These are phyloP conservation scores for Arthrobotrys iridis DNA, from an alignment of 2,329 filamentous ascomycete species.

Conservation along the genomic window DNA sequence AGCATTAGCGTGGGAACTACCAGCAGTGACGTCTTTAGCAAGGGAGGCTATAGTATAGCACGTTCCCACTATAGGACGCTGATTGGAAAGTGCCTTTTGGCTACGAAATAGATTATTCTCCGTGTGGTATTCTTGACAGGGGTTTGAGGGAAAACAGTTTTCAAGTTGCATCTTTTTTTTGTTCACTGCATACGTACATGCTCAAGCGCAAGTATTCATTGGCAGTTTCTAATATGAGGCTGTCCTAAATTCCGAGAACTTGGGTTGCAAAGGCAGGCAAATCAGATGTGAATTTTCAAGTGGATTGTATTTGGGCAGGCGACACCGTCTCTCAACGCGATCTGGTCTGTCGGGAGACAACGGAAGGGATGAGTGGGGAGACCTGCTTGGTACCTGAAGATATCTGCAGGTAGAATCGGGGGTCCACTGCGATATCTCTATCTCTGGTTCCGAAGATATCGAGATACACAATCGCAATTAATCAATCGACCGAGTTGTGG, in stretches of 20 bases:
- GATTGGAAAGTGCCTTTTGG: conserved; percentile 8
- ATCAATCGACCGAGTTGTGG: background rate
- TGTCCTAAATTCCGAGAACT: background rate
- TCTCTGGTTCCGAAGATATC: too few relatives aligned
- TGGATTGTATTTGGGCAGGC: background rate
- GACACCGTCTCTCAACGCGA: background rate
- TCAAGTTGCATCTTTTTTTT: background rate
- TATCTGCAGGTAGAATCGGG: conserved; percentile 5
- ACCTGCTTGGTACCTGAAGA: conserved; percentile 4
- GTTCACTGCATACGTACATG: background rate
- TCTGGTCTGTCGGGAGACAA: conserved; percentile 14
- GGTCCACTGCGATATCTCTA: background rate
- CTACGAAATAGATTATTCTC: conserved; percentile 16
- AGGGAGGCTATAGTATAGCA: background rate
- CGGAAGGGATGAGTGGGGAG: background rate
- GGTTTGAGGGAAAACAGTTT: background rate
- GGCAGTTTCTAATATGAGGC: background rate
- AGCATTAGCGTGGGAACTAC: conserved; percentile 8
- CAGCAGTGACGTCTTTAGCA: conserved; percentile 14
- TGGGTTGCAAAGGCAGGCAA: background rate
- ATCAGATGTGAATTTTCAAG: background rate
- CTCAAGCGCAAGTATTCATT: background rate
- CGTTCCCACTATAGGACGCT: conserved; percentile 3
- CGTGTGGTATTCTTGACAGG: background rate
- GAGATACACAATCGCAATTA: background rate